Conservation (phyloP, 2,329 filamentous ascomycete genomes). For the Lithohypha guttulata region DNA sequence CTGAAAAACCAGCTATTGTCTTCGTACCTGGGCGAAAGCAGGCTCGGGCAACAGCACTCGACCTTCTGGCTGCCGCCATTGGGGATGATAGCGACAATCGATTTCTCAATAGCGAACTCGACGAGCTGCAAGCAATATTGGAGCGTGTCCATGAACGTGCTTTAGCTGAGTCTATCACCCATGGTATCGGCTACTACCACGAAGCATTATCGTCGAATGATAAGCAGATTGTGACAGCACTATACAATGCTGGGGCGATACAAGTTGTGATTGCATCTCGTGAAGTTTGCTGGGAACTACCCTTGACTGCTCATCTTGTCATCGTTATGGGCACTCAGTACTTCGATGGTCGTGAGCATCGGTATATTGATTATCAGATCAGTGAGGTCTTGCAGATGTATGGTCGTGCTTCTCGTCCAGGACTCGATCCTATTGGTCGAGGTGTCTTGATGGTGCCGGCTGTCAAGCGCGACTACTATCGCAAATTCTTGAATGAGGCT, state of each 20-base stretch:
- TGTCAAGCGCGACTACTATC: conserved; percentile 94
- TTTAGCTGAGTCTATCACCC: conserved; percentile 76
- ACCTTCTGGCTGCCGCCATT: conserved; percentile 76
- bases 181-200: conserved; percentile 95
- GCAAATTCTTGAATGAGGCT: conserved; percentile 95
- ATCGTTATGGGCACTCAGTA: conserved; percentile 97
- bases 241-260: conserved; percentile 80
- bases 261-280: conserved; percentile 73
- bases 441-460: conserved; percentile 95
- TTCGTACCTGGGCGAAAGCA: conserved; percentile 94
- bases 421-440: conserved; percentile 67
- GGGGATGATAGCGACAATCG: conserved; percentile 87
- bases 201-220: conserved; percentile 82
- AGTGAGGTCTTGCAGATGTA: conserved; percentile 97
- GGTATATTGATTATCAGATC: conserved; percentile 91
- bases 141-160: conserved; percentile 76
- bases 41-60: conserved; percentile 72
- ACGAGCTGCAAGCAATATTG: conserved; percentile 72
- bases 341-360: conserved; percentile 91
- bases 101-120: conserved; percentile 74
- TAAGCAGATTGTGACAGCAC: conserved; percentile 84
- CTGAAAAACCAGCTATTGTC: conserved; percentile 78
- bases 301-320: conserved; percentile 78
- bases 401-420: conserved; percentile 73
- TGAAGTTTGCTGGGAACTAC: conserved; percentile 93